Evolutionary conservation across 495 filamentous ascomycete genomes (phyloP), one percentile per base, ranked within the genome.

Genomic region (Hypoxylon trugodes): DNA sequence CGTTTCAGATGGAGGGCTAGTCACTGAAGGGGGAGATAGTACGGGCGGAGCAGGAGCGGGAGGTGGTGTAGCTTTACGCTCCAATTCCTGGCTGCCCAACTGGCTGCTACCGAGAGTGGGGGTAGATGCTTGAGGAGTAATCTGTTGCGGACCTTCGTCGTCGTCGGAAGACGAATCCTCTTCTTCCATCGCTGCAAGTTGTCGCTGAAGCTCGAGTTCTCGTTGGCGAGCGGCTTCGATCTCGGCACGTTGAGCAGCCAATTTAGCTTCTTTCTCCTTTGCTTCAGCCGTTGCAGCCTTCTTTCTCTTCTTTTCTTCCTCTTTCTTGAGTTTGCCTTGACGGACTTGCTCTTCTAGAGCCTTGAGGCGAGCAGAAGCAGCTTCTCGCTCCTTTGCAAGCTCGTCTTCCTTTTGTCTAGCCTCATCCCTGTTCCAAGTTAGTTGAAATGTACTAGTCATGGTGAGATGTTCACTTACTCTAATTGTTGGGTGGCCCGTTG

Each of bases 271-370:
- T 68, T 96, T 93, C 69, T 96, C 91, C 68, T 91, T 93, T 18
- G 93, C 89, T 69, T 91, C 90, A 45, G 88, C 87, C 61, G 91
- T 79, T 6, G 93, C 91, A 42, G 93, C 94, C 73, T 97, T 92
- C 78, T 90, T 94, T 65, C 87, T 87, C 15, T 86, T 87, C 78
- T 94, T 96, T 78, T 97, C 96, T 73, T 98, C 96, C 66, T 93
- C 89, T 73, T 95, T 97, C 82, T 93, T 96, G n/a, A 98, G 77
- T 77, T 97, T 97, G 51, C 94, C 93, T 73, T 92, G 90, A 61
- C 88, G 88, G 40, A 98, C 92, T 72, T 96, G 92, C 70, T 98
- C 91, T 70, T 99, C 92, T 22, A 99, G 82, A 19, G 92, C 94
- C 66, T 86, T 89, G 16, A 97, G 84, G 38, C 92, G 89, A 37